Percentiles rank a stretch among this genome's conserved stretches.
Evolutionary conservation across 2,329 filamentous ascomycete genomes (phyloP).

Genomic region (Colletotrichum tropicicola): DNA sequence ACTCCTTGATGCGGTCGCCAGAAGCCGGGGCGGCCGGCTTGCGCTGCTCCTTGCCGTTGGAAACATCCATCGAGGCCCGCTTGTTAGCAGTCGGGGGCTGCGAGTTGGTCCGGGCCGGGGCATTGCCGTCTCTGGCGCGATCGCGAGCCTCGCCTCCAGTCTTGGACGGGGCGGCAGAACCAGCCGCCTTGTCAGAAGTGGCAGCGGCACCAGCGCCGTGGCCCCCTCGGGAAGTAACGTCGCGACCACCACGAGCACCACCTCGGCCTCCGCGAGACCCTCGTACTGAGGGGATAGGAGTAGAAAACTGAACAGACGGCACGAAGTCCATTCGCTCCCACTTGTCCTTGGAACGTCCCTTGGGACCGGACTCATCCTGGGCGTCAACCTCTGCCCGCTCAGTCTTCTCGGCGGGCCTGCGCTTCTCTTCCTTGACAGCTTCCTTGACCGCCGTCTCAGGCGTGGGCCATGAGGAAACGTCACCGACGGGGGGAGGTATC

Average conservation of each 20-base stretch:
- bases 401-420: conserved; percentile 68
- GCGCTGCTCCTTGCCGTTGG: conserved; percentile 53
- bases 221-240: conserved; percentile 40
- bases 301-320: conserved; percentile 87
- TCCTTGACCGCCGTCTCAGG: conserved; percentile 79
- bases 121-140: conserved; percentile 46
- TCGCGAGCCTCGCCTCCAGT: conserved; percentile 42
- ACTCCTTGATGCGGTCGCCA: conserved; percentile 44
- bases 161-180: conserved; percentile 40
- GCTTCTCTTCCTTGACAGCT: conserved; percentile 75
- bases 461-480: conserved; percentile 88
- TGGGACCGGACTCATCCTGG: conserved; percentile 61
- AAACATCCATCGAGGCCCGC: conserved; percentile 52
- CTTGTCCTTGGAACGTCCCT: conserved; percentile 76
- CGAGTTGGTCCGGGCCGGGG: conserved; percentile 45
- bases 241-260: conserved; percentile 54
- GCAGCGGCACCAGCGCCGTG: conserved; percentile 36
- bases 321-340: conserved; percentile 88
- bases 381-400: conserved; percentile 71
- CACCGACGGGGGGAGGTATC: conserved; percentile 72
- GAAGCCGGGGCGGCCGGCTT: conserved; percentile 47
- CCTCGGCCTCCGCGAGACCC: conserved; percentile 58
- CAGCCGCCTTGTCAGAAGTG: conserved; percentile 46
- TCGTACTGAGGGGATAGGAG: conserved; percentile 71
- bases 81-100: conserved; percentile 49